Conservation (phyloP, 805 yeast species). For the Nakazawaea holstii region DNA sequence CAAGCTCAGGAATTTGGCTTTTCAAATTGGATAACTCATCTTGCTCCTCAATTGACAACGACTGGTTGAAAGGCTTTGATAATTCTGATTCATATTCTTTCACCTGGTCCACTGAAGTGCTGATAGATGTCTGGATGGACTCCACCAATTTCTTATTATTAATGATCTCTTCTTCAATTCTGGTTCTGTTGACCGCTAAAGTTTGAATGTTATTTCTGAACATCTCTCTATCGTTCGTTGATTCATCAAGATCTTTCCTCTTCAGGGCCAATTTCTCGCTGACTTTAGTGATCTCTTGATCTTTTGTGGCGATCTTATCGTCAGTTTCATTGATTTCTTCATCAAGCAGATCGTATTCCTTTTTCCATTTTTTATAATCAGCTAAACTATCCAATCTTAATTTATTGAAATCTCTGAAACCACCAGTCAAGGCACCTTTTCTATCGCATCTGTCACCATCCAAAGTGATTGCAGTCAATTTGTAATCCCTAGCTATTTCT, state of each 20-base stretch:
- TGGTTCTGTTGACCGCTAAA: constrained; percentile 33
- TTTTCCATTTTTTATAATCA: constrained; percentile 44
- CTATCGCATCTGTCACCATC: constrained; percentile 90
- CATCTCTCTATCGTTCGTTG: constrained; percentile 37
- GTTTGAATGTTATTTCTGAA: constrained; percentile 36
- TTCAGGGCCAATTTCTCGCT: constrained; percentile 37
- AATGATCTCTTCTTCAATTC: constrained; percentile 37
- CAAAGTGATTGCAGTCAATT: constrained; percentile 74
- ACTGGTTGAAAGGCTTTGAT: constrained; percentile 45
- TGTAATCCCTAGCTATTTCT: constrained; percentile 54
- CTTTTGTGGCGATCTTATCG: constrained; percentile 35
- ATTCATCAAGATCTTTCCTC: constrained; percentile 36
- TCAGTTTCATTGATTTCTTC: constrained; percentile 33
- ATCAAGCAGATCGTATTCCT: constrained; percentile 37
- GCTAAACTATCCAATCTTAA: constrained; percentile 71
- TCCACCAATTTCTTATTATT: constrained; percentile 30
- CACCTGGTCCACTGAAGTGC: constrained; percentile 31
- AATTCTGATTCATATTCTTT: constrained; percentile 44
- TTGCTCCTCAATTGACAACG: constrained; percentile 46
- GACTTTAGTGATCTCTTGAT: constrained; percentile 44
- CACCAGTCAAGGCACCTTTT: constrained; percentile 85
- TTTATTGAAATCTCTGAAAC: constrained; percentile 64
- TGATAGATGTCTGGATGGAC: constrained; percentile 28
- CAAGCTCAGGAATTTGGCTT: constrained; percentile 30
- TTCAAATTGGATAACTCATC: constrained; percentile 31